phyloP scores from a whole-genome alignment of 2,329 filamentous ascomycete species.

The Neofusicoccum kwambonambiense region DNA sequence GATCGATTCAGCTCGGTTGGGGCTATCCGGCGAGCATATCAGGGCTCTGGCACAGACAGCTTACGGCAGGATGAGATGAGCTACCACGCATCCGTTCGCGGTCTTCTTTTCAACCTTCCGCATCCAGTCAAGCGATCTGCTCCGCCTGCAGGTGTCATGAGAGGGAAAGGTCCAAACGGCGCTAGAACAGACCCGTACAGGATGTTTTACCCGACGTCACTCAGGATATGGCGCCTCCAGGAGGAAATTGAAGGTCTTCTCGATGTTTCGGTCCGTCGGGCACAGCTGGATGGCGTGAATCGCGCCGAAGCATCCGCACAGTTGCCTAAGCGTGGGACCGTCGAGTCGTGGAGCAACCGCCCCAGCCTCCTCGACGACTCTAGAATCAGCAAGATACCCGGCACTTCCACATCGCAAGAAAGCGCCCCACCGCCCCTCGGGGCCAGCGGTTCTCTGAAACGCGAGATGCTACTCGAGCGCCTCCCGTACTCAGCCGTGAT shows the following conservation, averaged over 20 bases:
- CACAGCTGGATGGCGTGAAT: constrained; percentile 43
- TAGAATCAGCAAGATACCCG: background rate
- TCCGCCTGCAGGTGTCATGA: constrained; percentile 26
- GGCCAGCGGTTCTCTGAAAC: constrained; percentile 64
- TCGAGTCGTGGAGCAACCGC: constrained; percentile 37
- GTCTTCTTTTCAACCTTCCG: constrained; percentile 80
- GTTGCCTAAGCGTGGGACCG: constrained; percentile 23
- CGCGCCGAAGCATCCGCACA: constrained; percentile 23
- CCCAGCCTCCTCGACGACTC: background rate
- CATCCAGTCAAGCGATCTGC: constrained; percentile 70
- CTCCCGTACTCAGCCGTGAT: constrained; percentile 83
- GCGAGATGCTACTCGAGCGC: constrained; percentile 77
- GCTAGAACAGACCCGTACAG: constrained; percentile 65
- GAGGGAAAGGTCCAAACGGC: constrained; percentile 21
- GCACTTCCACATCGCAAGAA: constrained; percentile 14
- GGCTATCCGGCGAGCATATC: constrained; percentile 46
- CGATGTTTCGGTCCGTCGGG: constrained; percentile 64
- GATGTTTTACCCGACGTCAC: constrained; percentile 87
- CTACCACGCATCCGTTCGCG: constrained; percentile 86
- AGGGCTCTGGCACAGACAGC: constrained; percentile 62
- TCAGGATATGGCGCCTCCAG: constrained; percentile 78
- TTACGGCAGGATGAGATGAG: constrained; percentile 91
- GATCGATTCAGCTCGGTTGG: constrained; percentile 67
- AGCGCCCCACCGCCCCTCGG: constrained; percentile 42
- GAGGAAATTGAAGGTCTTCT: constrained; percentile 78